Percentiles rank a stretch among this genome's conserved stretches.
Evolutionary conservation across 768 basidiomycete species (phyloP).

Genomic region (Tulasnella sp.): DNA sequence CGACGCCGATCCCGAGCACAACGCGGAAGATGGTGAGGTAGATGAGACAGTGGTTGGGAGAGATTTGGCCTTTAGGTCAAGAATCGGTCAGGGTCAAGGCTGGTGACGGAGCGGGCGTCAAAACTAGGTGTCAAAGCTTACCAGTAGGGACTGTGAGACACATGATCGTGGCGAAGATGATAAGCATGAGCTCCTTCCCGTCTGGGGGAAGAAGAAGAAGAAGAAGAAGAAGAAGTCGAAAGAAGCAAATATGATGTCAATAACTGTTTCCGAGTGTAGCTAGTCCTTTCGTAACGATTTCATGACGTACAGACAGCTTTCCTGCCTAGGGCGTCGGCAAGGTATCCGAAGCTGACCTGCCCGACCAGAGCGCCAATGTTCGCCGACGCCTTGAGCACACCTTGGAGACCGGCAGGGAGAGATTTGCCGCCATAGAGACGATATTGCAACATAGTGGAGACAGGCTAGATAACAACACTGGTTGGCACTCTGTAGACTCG

Average conservation of each 20-base stretch:
- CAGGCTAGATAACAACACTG: neutral
- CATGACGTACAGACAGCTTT: conserved; percentile 42
- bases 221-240: conserved; percentile 54
- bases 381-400: conserved; percentile 53
- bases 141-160: conserved; percentile 50
- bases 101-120: too few relatives aligned
- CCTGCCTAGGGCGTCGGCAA: conserved; percentile 55
- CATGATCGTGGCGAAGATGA: conserved; percentile 66
- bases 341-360: conserved; percentile 32
- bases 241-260: too few relatives aligned
- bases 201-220: conserved; percentile 58
- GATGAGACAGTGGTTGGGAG: neutral
- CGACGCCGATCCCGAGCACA: conserved; percentile 64
- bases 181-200: conserved; percentile 70
- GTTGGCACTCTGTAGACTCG: too few relatives aligned
- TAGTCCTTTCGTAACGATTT: too few relatives aligned
- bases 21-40: conserved; percentile 45
- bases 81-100: too few relatives aligned
- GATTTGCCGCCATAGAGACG: conserved; percentile 42
- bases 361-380: conserved; percentile 55
- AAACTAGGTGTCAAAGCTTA: too few relatives aligned
- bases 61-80: neutral
- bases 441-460: conserved; percentile 36
- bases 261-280: too few relatives aligned
- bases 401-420: conserved; percentile 46